Percentiles rank a stretch among this genome's conserved stretches.
Conservation (phyloP, 345 rosid genomes). For the Brassica rapa region DNA sequence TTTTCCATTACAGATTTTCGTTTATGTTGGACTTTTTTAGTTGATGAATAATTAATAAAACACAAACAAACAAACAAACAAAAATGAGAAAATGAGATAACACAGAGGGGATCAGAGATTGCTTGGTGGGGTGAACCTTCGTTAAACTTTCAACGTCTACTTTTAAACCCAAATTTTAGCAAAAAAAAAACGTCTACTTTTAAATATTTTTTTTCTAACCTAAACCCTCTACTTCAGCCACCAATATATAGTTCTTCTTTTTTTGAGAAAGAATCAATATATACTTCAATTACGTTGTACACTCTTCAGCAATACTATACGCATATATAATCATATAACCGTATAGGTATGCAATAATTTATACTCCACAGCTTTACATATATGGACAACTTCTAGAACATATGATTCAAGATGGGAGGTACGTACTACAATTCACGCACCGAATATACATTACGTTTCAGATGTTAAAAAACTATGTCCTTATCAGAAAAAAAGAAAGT, state of each 20-base stretch:
- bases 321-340: neutral
- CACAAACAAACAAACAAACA: too few species aligned
- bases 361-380: conserved; percentile 10
- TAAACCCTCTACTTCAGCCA: conserved; percentile 50
- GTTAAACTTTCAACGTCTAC: conserved; percentile 75
- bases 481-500: neutral
- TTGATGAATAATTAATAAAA: neutral
- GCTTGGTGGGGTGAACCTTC: conserved; percentile 66
- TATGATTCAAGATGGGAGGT: conserved; percentile 10
- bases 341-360: neutral
- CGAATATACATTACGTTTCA: neutral
- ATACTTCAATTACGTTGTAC: conserved; percentile 25
- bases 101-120: conserved; percentile 42
- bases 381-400: conserved; percentile 32
- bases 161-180: too few species aligned
- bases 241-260: conserved; percentile 24
- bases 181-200: conserved; percentile 57
- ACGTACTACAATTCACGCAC: conserved; percentile 1
- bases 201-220: conserved; percentile 55
- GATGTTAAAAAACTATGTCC: neutral
- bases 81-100: neutral
- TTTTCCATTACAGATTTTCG: neutral
- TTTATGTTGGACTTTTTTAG: conserved; percentile 4
- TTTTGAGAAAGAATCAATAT: conserved; percentile 9
- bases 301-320: conserved; percentile 19